Conservation (phyloP, 305 asterid species). For the Fraxinus sp. region DNA sequence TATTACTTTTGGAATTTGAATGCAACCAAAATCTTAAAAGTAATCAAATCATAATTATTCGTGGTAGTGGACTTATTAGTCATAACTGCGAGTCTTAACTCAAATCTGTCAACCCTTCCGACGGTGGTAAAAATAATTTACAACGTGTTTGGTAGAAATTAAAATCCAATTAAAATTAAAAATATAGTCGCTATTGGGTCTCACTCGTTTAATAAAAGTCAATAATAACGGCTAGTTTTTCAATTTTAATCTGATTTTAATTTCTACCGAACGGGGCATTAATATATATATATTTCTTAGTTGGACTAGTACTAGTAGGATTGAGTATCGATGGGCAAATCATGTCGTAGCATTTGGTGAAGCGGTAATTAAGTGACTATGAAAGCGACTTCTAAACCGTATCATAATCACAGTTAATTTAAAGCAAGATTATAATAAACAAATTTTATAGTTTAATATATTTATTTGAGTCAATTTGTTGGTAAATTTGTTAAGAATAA, state of each 20-base stretch:
- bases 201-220: too few species aligned
- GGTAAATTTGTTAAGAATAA: neutral
- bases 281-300: too few species aligned
- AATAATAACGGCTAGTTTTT: too few species aligned
- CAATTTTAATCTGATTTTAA: too few species aligned
- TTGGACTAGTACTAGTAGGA: too few species aligned
- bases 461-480: neutral
- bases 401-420: neutral
- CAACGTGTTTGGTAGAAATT: too few species aligned
- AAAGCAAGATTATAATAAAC: neutral
- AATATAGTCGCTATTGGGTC: too few species aligned
- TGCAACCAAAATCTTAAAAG: neutral
- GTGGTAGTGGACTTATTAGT: neutral
- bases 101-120: neutral
- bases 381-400: neutral
- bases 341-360: conserved; percentile 20
- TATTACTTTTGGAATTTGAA: neutral
- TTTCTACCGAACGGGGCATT: too few species aligned
- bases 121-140: neutral
- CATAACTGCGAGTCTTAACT: neutral
- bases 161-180: too few species aligned
- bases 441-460: neutral
- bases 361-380: conserved; percentile 19
- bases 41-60: neutral
- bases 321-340: neutral